Evolutionary conservation across 768 basidiomycete genomes (phyloP).

Genomic region (Postia placenta): DNA sequence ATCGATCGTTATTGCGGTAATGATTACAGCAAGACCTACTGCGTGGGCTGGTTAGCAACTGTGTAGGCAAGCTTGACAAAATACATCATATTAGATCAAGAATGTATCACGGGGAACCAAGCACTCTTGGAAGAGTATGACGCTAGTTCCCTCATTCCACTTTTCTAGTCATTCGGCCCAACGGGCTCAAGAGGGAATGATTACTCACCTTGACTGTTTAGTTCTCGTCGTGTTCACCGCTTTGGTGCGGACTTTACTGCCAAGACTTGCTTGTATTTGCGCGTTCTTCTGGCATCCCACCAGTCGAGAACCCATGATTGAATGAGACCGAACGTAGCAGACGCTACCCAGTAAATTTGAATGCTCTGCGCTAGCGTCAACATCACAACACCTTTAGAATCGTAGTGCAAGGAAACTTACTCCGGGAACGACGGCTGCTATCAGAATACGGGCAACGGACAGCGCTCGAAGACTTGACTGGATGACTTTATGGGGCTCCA

Average conservation of each 20-base stretch:
- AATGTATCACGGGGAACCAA: constrained; percentile 52
- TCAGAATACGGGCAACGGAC: constrained; percentile 60
- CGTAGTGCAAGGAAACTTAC: constrained; percentile 33
- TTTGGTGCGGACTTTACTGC: not conserved
- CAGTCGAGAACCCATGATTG: constrained; percentile 74
- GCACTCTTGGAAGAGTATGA: constrained; percentile 21
- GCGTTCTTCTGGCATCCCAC: constrained; percentile 40
- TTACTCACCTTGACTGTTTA: no score
- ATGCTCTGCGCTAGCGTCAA: constrained; percentile 44
- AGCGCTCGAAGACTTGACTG: constrained; percentile 50
- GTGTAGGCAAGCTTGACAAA: not conserved
- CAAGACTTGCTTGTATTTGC: not conserved
- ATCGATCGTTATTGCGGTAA: no score
- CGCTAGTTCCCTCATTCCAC: constrained; percentile 70
- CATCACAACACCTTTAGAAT: constrained; percentile 7
- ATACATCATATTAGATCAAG: constrained; percentile 92
- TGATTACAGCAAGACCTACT: no score
- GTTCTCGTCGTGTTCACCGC: no score
- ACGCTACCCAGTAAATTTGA: constrained; percentile 72
- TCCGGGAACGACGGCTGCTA: constrained; percentile 66
- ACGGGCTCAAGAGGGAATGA: no score
- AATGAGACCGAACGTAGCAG: constrained; percentile 64
- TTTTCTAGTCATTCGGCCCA: constrained; percentile 57
- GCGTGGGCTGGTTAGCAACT: not conserved
- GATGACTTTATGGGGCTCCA: constrained; percentile 43